Percentiles rank a stretch among this genome's conserved stretches.
Conservation (phyloP, 768 basidiomycete species). For the Pleurotus giganteus region DNA sequence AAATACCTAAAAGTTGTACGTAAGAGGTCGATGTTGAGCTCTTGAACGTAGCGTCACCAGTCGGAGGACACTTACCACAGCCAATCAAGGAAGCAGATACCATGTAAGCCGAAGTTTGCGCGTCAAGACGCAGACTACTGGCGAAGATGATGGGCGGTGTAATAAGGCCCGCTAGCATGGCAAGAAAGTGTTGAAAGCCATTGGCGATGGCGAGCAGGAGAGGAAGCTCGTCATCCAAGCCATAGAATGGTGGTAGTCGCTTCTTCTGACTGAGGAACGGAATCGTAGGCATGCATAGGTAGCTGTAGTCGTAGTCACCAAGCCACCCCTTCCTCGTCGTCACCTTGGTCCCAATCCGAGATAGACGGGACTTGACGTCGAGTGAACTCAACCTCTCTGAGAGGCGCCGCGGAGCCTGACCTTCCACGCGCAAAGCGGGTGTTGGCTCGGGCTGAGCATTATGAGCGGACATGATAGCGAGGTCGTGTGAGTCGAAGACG, state of each 20-base stretch:
- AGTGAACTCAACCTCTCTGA: not conserved
- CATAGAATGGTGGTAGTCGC: constrained; percentile 69
- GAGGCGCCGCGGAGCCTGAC: not conserved
- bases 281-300: constrained; percentile 67
- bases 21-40: no score
- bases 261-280: constrained; percentile 48
- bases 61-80: constrained; percentile 48
- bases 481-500: constrained; percentile 4
- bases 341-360: not conserved
- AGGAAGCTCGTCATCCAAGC: constrained; percentile 69
- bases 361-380: not conserved
- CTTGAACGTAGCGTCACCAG: not conserved
- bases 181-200: constrained; percentile 74
- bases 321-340: constrained; percentile 67
- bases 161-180: constrained; percentile 82
- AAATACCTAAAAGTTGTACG: constrained; percentile 49
- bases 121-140: constrained; percentile 56
- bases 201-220: constrained; percentile 69
- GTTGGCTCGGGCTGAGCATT: constrained; percentile 6
- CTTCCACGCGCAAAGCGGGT: not conserved
- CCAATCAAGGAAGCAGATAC: constrained; percentile 79
- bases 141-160: constrained; percentile 84
- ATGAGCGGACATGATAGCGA: constrained; percentile 2
- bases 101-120: constrained; percentile 66
- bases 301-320: constrained; percentile 80